Evolutionary conservation across 306 rosid species (phyloP), one percentile per base, ranked within the genome.

Genomic region (Vigna mungo): DNA sequence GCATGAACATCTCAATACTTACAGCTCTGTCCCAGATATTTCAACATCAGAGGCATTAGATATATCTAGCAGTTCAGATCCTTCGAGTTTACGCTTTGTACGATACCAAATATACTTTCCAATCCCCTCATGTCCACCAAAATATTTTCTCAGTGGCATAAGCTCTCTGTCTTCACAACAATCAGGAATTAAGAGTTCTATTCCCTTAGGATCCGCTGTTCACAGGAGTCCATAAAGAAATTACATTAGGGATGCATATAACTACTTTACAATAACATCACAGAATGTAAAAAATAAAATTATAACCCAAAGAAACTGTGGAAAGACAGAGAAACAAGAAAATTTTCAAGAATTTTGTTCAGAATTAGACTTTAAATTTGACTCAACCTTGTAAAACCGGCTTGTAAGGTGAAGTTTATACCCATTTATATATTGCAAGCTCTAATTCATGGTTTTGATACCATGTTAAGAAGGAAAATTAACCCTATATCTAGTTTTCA

Each of bases 61-160:
- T 74, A 89, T 71, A 82, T 88, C 87, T 76, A 78, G 75, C 68
- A 92, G 67, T 10, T 87, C 91, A 79, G 94, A 85, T 76, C 84
- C 92, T 75, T 87, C 89, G 78, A 90, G 87, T 86, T 86, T 90
- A 82, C 81, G 82, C 67, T 79, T 82, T 71, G 91, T 76, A 77
- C 83, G 82, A 80, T 87, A 95, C 99, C 98, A 95, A 79, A 85
- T 65, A 78, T 85, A 92, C 82, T 90, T 87, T 72, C 99, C 97
- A 88, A 74, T 79, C 59, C 96, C 99, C 86, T 95, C 97, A 73
- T 88, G 89, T 65, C 99, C 99, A 47, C 99, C 99, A 79, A 95
- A 89, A 91, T 95, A 95, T 55, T 66, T 75, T 78, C 82, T 89
- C 46, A 52, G 37, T 3, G 94, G 97, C 73, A 80, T 76, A 56